Base-by-base conservation (phyloP, 805 yeast genomes). In the Suhomyces emberorum region DNA sequence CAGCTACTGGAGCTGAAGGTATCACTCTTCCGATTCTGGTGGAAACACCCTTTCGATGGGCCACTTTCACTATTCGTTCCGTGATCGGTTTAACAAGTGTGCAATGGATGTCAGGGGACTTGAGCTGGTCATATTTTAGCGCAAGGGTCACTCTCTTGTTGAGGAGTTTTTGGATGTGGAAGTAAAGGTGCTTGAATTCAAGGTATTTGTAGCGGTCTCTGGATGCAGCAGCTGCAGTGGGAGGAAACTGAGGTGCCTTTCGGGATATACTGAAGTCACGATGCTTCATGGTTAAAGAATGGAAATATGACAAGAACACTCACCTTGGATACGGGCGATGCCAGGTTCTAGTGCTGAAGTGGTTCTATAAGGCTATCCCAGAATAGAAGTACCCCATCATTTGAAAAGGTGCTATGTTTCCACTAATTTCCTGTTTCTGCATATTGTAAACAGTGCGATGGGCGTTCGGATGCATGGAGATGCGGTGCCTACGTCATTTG, bases 51-150 rank as follows among this genome's bases (percentile, higher is more conserved):
- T 64, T 65, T 34, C 57, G 48, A 28, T 64, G 55, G 21, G 75
- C 65, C 34, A 67, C 54, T 15, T 70, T 56, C 4, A 72, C 49
- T 20, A 70, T 60, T 34, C 54, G 59, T 16, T 59, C 55, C 4
- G 69, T 63, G 21, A 76, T 51, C 2, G 81, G 81, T 47, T 69
- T 65, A 25, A 76, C 62, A 16, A 75, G 49, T 2, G 72, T 57
- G 11, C 72, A 44, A 34, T 73, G 63, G 12, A 72, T 64, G 50
- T 75, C 79, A 2, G 80, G 79, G 3, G 74, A 55, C 37, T 67
- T 65, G 36, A 74, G 50, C 50, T 74, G 79, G 40, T 75, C 78
- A 41, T 72, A 71, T 39, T 69, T 72, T 43, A 76, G 56, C 37
- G 72, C 62, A 18, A 72, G 51, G 27, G 59, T 67, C 12, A 76